phyloP scores from a whole-genome alignment of 176 grass and related monocot genomes.

The Urochloa ruziziensis region DNA sequence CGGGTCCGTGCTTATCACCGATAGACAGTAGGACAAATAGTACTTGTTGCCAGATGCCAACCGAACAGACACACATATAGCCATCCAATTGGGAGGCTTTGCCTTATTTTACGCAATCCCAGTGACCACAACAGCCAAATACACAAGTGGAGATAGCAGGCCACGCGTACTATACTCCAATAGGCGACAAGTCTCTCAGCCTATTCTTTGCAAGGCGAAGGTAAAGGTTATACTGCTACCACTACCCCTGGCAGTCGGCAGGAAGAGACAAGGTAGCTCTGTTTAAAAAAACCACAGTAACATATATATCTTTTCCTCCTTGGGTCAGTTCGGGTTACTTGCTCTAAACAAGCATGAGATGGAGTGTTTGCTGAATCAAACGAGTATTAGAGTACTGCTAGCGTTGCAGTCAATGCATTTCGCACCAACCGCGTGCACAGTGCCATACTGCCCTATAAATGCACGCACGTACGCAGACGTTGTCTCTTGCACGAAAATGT shows the following conservation, averaged over 20 bases:
- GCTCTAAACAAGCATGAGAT: background rate
- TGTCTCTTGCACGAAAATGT: background rate
- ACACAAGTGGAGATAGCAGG: too few species aligned
- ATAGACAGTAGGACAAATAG: background rate
- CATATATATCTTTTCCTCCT: background rate
- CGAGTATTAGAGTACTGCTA: background rate
- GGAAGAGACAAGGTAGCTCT: background rate
- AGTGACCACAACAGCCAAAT: slow-evolving; percentile 2
- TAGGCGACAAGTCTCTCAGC: too few species aligned
- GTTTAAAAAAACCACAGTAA: background rate
- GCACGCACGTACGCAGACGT: background rate
- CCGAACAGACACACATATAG: background rate
- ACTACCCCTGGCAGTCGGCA: background rate
- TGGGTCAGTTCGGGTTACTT: background rate
- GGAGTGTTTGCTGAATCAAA: background rate
- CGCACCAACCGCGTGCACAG: background rate
- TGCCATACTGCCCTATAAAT: background rate
- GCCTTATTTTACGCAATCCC: background rate
- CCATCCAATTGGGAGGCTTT: background rate
- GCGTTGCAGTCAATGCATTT: background rate
- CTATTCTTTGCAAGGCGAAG: too few species aligned
- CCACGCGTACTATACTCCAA: too few species aligned
- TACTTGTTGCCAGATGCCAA: background rate
- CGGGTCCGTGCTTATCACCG: background rate
- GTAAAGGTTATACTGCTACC: too few species aligned